Evolutionary conservation across 371 early-diverging fungal genomes (phyloP), one percentile per base, ranked within the genome.

Genomic region (Batkoa obscura): DNA sequence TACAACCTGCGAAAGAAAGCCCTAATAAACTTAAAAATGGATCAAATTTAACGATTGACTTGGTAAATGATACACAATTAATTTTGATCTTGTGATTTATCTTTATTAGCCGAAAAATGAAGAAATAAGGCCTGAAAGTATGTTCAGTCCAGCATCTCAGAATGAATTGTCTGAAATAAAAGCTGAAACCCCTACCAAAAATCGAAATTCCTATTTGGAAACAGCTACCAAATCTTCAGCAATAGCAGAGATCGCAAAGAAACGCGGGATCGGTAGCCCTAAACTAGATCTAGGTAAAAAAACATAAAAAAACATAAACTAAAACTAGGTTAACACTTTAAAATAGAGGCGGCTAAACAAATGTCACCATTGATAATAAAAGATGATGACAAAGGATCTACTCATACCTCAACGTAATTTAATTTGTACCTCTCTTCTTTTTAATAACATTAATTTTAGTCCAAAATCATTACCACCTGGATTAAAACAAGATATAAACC

Each of bases 401-500:
- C n/a, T n/a, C n/a, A n/a, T n/a, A n/a, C n/a, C n/a, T n/a, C n/a
- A n/a, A n/a, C n/a, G n/a, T n/a, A n/a, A n/a, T n/a, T n/a, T n/a
- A n/a, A n/a, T n/a, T n/a, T n/a, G n/a, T n/a, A n/a, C n/a, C n/a
- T n/a, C n/a, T n/a, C n/a, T n/a, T n/a, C n/a, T n/a, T n/a, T n/a
- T n/a, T n/a, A n/a, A n/a, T n/a, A n/a, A n/a, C n/a, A n/a, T n/a
- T n/a, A n/a, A n/a, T n/a, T n/a, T n/a, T n/a, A n/a, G 30, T 9
- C 52, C 53, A 10, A 56, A 55, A 38, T 60, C 68, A 23, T 65
- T 82, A 23, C 86, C 90, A 9, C 61, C 69, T 37, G 77, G 75
- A 43, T 61, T 88, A 43, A 73, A 77, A 59, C 58, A 74, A 5
- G 84, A 90, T 43, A 82, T 89, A n/a, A 75, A 65, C 39, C 76